Conservation (phyloP, 148 eudicot species). For the Diospyros kaki region DNA sequence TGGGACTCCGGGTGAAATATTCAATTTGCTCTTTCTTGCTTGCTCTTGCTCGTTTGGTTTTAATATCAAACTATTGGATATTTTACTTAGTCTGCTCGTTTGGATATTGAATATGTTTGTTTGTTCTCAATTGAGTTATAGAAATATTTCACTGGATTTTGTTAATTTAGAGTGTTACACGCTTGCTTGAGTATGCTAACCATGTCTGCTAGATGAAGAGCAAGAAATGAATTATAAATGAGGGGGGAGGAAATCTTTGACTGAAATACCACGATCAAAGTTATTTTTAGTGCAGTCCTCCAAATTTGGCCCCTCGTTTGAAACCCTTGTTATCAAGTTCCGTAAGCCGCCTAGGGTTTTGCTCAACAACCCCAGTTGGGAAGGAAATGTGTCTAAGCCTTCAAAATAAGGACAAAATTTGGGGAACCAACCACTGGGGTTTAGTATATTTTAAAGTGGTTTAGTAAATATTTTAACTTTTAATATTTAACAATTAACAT, state of each 20-base stretch:
- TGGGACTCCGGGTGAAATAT: no score
- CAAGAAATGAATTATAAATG: slow-evolving; percentile 6
- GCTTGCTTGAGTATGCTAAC: slow-evolving; percentile 3
- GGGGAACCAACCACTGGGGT: no score
- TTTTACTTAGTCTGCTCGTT: no score
- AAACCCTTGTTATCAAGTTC: slow-evolving; percentile 4
- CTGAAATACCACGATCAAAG: slow-evolving; percentile 6
- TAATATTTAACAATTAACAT: no score
- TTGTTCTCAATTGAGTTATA: background rate
- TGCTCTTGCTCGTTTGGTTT: no score
- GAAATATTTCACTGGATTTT: no score
- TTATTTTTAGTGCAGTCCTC: background rate
- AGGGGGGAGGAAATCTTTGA: slow-evolving; percentile 7
- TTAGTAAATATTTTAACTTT: no score
- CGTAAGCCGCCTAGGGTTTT: slow-evolving; percentile 7
- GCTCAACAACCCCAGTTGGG: slow-evolving; percentile 16
- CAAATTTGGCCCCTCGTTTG: slow-evolving; percentile 21
- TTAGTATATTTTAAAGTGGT: no score
- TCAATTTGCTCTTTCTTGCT: no score
- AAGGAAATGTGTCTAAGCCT: slow-evolving; percentile 9
- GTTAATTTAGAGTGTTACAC: no score
- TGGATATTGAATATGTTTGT: no score
- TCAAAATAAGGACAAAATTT: background rate
- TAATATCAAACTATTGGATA: no score
- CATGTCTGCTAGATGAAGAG: slow-evolving; percentile 14